phyloP scores from a whole-genome alignment of 1,139 yeast genomes.

The Yamadazyma triangularis region DNA sequence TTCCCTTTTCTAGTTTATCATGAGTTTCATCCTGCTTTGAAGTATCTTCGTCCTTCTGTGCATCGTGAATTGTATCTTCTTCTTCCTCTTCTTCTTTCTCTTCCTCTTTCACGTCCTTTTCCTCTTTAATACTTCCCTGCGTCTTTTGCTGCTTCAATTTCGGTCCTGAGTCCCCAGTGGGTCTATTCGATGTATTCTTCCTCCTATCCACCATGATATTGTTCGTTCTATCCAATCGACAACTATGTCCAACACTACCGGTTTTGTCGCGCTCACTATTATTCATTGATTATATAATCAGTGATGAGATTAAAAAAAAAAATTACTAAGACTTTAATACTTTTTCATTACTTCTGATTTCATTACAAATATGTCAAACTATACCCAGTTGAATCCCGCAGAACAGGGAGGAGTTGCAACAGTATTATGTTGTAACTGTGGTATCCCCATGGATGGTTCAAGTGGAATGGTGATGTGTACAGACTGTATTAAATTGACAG shows the following conservation, averaged over 20 bases:
- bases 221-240: neutral
- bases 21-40: neutral
- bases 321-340: conserved; percentile 1
- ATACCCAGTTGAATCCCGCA: conserved; percentile 38
- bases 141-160: too few species aligned
- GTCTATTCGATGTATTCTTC: conserved; percentile 21
- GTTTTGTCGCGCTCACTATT: too few species aligned
- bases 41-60: conserved; percentile 1
- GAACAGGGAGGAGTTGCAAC: conserved; percentile 58
- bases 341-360: conserved; percentile 1
- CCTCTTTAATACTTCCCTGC: conserved; percentile 25
- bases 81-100: conserved; percentile 7
- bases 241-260: neutral
- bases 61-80: conserved; percentile 1
- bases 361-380: conserved; percentile 38
- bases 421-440: conserved; percentile 96
- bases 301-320: conserved; percentile 2
- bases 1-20: conserved; percentile 1
- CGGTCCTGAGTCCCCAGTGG: conserved; percentile 29
- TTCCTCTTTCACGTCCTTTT: conserved; percentile 10
- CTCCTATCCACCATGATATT: conserved; percentile 35
- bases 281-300: neutral
- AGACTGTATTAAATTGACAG: conserved; percentile 92
- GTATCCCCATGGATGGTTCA: conserved; percentile 96
- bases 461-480: conserved; percentile 93